Base-by-base conservation (phyloP, 148 eudicot species). In the Rhododendron ferrugineum region DNA sequence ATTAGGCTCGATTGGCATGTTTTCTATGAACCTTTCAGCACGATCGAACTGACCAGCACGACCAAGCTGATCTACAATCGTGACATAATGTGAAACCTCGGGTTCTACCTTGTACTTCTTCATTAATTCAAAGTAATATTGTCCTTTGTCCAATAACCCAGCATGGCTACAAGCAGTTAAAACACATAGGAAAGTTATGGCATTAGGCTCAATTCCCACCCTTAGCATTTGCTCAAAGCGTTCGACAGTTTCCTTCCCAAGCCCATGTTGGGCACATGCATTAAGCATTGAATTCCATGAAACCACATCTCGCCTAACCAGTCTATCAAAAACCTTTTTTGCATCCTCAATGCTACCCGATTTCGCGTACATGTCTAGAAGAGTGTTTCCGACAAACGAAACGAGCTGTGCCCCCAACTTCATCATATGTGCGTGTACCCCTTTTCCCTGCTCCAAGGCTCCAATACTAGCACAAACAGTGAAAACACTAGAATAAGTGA, bases 121-220 rank as follows among this genome's bases (percentile, higher is more conserved):
- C 87, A 85, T 85, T 42, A 80, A 50, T 26, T 80, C 83, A 70
- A 85, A 85, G 58, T 79, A 85, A 49, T 80, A n/a, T 18, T 64
- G 82, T 47, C 87, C 87, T 85, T 66, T 30, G 46, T 80, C 83
- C 30, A 80, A 23, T 32, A 85, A 11, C 40, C 87, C 87, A 68
- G 83, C 87, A 78, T 80, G 87, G 83, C 87, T 85, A 80, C 87
- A 85, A 68, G 87, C 87, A 66, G 83, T 85, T 42, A 85, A 83
- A 46, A 85, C 83, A 62, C 83, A 85, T 50, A 85, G 75, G 68
- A 85, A 85, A 9, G 83, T 66, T 16, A 85, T 73, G 22, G 83
- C 87, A 80, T 80, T 85, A 11, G 83, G 87, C 4, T 50, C 22
- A 79, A 85, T 80, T 56, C 83, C 87, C 37, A 62, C 50, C 46